Evolutionary conservation across 345 rosid species (phyloP).

Genomic region (Euclidium syriacum): DNA sequence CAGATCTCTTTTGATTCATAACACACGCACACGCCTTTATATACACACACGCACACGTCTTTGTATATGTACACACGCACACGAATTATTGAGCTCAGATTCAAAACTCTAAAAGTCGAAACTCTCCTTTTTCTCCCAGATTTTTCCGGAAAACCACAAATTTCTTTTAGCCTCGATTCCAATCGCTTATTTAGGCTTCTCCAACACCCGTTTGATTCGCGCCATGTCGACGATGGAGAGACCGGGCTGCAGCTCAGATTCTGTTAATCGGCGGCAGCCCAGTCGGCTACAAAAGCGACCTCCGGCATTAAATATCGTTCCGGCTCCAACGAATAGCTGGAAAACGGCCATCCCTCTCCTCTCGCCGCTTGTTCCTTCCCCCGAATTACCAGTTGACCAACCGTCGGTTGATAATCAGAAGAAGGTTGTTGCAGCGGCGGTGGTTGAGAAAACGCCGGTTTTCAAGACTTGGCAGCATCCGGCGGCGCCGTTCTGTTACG

Average conservation of each 20-base stretch:
- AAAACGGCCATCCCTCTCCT: slow-evolving; percentile 88
- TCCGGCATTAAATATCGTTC: slow-evolving; percentile 52
- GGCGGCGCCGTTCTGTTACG: slow-evolving; percentile 71
- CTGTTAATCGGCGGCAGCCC: slow-evolving; percentile 32
- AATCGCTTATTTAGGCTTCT: not conserved
- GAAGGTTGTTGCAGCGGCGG: slow-evolving; percentile 25
- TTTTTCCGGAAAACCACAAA: slow-evolving; percentile 13
- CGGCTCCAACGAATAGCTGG: slow-evolving; percentile 53
- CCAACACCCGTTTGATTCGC: not conserved
- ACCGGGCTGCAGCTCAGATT: slow-evolving; percentile 25
- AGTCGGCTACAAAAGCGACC: slow-evolving; percentile 72
- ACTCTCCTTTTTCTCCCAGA: not conserved
- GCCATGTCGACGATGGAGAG: slow-evolving; percentile 27
- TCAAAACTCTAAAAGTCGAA: not conserved
- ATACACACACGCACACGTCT: not conserved
- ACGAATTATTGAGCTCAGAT: not conserved
- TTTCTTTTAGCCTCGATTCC: not conserved
- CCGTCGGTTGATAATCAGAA: slow-evolving; percentile 27
- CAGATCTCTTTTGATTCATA: not conserved
- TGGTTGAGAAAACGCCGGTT: slow-evolving; percentile 38
- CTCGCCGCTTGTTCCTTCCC: slow-evolving; percentile 70
- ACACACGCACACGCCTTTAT: slow-evolving; percentile 3
- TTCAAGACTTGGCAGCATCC: slow-evolving; percentile 94
- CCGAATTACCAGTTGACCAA: slow-evolving; percentile 33
- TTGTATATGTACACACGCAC: too few relatives aligned